A percentile compares a stretch with the other conserved stretches of the same genome.
Evolutionary conservation across 345 rosid species (phyloP).

Genomic region (Citropsis articulata): DNA sequence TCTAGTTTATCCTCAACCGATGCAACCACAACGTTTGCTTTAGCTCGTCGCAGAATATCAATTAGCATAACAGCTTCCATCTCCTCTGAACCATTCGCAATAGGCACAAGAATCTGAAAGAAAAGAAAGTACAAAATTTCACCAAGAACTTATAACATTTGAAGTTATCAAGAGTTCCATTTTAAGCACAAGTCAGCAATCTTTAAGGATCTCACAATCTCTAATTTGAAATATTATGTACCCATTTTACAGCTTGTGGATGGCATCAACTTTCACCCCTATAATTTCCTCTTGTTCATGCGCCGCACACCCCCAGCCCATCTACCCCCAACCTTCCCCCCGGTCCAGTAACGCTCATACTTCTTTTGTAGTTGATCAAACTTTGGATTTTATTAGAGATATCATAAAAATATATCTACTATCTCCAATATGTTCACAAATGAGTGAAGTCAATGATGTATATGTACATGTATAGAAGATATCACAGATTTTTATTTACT

Average conservation of each 20-base stretch:
- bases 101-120: slow-evolving; percentile 84
- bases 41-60: slow-evolving; percentile 79
- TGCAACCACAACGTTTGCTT: slow-evolving; percentile 82
- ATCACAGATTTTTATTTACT: background rate
- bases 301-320: too few relatives aligned
- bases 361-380: background rate
- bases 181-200: background rate
- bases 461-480: background rate
- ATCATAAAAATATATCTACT: background rate
- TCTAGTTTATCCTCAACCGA: slow-evolving; percentile 77
- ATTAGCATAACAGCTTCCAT: slow-evolving; percentile 87
- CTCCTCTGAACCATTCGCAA: slow-evolving; percentile 88
- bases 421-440: background rate
- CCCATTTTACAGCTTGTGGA: background rate
- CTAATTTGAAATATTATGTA: background rate
- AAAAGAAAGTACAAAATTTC: background rate
- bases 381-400: background rate
- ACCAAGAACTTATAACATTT: background rate
- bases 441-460: background rate
- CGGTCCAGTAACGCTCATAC: background rate
- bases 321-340: accelerated
- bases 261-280: background rate
- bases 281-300: background rate
- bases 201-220: background rate
- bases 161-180: background rate